phyloP scores from a whole-genome alignment of 371 early-diverging fungal species.

The Dichotomocladium elegans region DNA sequence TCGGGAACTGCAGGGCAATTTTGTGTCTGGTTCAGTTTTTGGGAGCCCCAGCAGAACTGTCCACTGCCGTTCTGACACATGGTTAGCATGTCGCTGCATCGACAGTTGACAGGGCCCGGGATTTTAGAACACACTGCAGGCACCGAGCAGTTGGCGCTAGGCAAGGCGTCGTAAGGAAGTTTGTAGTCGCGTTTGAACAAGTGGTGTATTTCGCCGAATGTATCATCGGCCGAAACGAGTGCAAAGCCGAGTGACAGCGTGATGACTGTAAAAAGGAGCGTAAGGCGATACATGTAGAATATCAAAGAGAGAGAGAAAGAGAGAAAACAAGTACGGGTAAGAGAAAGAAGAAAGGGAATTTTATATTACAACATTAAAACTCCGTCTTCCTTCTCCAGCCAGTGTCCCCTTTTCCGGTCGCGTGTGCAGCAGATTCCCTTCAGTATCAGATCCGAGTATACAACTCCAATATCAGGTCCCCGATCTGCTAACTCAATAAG shows the following conservation, averaged over 20 bases:
- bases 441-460: no score
- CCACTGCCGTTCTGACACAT: constrained; percentile 21
- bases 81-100: constrained; percentile 29
- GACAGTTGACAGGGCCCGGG: constrained; percentile 20
- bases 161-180: constrained; percentile 32
- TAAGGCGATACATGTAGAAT: neutral
- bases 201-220: constrained; percentile 1
- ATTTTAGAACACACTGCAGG: constrained; percentile 32
- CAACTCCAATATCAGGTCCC: no score
- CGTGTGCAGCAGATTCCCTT: no score
- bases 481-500: no score
- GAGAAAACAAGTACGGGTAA: neutral
- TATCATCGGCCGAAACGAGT: neutral
- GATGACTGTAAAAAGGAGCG: constrained; percentile 6
- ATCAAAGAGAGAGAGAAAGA: constrained; percentile 1
- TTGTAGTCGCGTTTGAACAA: constrained; percentile 34
- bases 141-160: constrained; percentile 23
- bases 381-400: no score
- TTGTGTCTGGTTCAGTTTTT: constrained; percentile 18
- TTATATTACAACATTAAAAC: no score
- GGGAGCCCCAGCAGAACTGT: constrained; percentile 43
- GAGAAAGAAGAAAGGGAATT: constrained; percentile 6
- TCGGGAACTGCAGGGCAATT: constrained; percentile 30
- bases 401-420: no score
- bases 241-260: neutral